Evolutionary conservation across 2,329 filamentous ascomycete species (phyloP).

Genomic region (Claviceps africana): DNA sequence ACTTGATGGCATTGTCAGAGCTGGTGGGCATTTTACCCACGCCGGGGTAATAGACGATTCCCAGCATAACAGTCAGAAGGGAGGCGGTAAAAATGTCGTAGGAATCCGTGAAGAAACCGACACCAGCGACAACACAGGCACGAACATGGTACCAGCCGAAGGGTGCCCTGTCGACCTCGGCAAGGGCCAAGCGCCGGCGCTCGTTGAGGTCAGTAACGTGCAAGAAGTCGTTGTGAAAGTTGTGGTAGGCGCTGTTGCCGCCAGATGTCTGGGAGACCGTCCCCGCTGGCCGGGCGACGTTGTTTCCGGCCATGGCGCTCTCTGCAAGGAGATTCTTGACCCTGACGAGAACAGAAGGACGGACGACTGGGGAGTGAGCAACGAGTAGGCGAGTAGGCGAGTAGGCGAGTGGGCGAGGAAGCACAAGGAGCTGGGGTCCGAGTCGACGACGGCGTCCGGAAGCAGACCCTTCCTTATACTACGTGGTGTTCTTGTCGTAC

Average conservation of each 20-base stretch:
- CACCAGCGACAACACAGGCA: constrained; percentile 62
- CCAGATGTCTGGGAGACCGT: constrained; percentile 36
- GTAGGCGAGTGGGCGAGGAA: no score
- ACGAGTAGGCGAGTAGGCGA: not conserved
- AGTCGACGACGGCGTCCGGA: not conserved
- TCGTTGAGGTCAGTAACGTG: constrained; percentile 59
- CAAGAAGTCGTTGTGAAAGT: constrained; percentile 61
- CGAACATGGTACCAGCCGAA: constrained; percentile 79
- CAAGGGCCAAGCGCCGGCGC: constrained; percentile 63
- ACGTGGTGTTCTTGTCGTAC: not conserved
- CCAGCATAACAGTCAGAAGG: constrained; percentile 60
- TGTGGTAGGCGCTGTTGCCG: constrained; percentile 59
- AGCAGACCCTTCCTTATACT: not conserved
- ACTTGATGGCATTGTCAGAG: constrained; percentile 72
- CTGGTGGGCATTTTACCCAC: constrained; percentile 46
- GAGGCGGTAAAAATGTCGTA: constrained; percentile 74
- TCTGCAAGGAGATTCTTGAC: not conserved
- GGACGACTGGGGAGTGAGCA: not conserved
- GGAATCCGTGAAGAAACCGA: constrained; percentile 80
- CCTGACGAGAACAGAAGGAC: not conserved
- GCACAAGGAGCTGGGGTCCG: not conserved
- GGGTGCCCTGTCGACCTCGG: constrained; percentile 67
- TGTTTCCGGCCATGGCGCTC: constrained; percentile 3
- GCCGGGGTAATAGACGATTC: constrained; percentile 58
- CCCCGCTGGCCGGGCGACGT: constrained; percentile 4